Percentiles rank a stretch among this genome's conserved stretches.
Conservation (phyloP, 2,329 filamentous ascomycete genomes). For the Tolypocladium tropicale region DNA sequence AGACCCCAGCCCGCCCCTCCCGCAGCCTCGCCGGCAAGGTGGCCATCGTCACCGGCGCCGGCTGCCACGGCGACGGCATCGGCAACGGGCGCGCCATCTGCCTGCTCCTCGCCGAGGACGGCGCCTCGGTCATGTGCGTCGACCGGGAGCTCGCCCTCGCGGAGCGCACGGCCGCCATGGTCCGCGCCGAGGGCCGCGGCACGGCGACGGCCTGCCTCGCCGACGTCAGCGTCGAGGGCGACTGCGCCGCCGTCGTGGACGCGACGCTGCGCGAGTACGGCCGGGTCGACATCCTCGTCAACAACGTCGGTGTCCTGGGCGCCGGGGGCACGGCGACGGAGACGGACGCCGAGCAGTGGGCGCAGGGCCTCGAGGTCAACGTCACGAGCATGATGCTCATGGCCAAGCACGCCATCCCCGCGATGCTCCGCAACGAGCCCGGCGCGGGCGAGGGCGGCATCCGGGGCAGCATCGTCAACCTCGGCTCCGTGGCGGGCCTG, state of each 20-base stretch:
- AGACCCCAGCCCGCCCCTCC: constrained; percentile 9
- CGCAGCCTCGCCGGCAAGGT: constrained; percentile 15
- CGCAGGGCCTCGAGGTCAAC: constrained; percentile 47
- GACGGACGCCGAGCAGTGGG: constrained; percentile 49
- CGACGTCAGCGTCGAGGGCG: constrained; percentile 42
- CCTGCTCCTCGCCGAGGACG: constrained; percentile 49
- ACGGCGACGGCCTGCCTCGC: constrained; percentile 31
- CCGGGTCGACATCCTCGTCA: constrained; percentile 51
- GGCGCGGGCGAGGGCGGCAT: constrained; percentile 18
- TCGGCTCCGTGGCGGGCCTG: constrained; percentile 49
- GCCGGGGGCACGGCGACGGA: constrained; percentile 48
- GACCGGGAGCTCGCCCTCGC: constrained; percentile 41
- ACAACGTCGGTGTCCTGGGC: constrained; percentile 54
- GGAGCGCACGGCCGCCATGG: constrained; percentile 42
- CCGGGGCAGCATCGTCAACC: constrained; percentile 48
- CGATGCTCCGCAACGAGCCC: constrained; percentile 41
- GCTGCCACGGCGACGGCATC: constrained; percentile 41
- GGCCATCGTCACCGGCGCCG: constrained; percentile 14
- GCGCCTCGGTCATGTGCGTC: constrained; percentile 47
- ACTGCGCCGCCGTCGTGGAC: constrained; percentile 36
- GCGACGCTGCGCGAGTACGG: constrained; percentile 38
- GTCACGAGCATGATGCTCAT: constrained; percentile 57
- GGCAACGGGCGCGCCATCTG: constrained; percentile 50
- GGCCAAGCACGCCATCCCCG: constrained; percentile 50
- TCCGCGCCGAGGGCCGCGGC: constrained; percentile 27